Conservation (phyloP, 495 filamentous ascomycete genomes). For the Cetradonia linearis region DNA sequence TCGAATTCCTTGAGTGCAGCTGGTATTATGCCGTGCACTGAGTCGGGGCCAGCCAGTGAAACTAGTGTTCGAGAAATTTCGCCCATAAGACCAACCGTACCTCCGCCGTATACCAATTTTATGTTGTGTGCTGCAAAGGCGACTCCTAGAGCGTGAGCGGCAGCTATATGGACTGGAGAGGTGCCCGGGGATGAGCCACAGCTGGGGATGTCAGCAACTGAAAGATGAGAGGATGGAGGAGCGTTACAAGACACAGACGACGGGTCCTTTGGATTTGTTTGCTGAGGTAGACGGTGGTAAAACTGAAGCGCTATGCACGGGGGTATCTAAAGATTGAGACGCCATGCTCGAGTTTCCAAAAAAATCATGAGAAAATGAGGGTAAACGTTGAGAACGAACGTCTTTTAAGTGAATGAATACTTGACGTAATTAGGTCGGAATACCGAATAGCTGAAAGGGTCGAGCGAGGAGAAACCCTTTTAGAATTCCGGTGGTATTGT, state of each 20-base stretch:
- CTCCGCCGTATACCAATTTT: conserved; percentile 84
- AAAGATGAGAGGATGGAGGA: neutral
- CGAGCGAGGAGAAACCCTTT: neutral
- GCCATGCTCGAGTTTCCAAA: neutral
- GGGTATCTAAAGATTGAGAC: neutral
- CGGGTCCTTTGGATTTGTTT: conserved; percentile 29
- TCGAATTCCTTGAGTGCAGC: conserved; percentile 74
- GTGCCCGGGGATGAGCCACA: conserved; percentile 69
- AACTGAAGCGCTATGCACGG: neutral
- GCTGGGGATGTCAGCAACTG: conserved; percentile 30
- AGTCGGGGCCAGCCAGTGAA: conserved; percentile 63
- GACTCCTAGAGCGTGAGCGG: conserved; percentile 67
- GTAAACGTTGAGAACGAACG: neutral
- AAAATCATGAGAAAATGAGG: neutral
- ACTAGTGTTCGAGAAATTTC: conserved; percentile 83
- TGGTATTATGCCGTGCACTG: conserved; percentile 91
- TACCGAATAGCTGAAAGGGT: neutral
- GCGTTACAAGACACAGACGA: conserved; percentile 73
- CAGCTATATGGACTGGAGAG: conserved; percentile 56
- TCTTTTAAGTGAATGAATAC: conserved; percentile 5
- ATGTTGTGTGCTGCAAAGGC: conserved; percentile 65
- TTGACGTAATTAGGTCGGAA: neutral
- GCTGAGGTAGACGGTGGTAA: neutral
- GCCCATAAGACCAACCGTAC: conserved; percentile 91
- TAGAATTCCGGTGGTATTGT: neutral